phyloP scores from a whole-genome alignment of 208 protist genomes.

The Trypanosoma rangeli region DNA sequence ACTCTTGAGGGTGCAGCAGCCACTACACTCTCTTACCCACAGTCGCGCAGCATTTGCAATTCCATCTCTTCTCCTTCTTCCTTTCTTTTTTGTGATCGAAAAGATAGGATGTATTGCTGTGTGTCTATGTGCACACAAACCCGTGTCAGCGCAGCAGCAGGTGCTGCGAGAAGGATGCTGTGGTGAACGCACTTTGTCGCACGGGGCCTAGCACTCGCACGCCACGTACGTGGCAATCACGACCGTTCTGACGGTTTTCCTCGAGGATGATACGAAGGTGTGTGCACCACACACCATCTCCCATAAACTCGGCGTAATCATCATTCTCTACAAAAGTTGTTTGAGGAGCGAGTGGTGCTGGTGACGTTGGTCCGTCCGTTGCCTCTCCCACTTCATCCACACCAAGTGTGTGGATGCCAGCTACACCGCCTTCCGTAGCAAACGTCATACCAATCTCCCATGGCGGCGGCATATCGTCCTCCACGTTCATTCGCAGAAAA shows the following conservation, averaged over 20 bases:
- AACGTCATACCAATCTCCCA: neutral
- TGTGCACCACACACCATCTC: slow-evolving; percentile 64
- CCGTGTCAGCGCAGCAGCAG: slow-evolving; percentile 29
- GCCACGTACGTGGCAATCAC: slow-evolving; percentile 82
- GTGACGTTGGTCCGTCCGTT: neutral
- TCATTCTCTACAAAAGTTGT: slow-evolving; percentile 13
- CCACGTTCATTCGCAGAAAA: slow-evolving; percentile 24
- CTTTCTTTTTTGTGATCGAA: slow-evolving; percentile 1
- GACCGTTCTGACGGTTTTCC: slow-evolving; percentile 80
- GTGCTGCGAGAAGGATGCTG: slow-evolving; percentile 35
- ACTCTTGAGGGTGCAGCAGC: neutral
- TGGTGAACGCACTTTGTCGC: slow-evolving; percentile 38
- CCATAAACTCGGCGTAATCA: slow-evolving; percentile 27
- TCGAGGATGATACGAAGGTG: slow-evolving; percentile 51
- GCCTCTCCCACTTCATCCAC: neutral
- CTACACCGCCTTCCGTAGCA: slow-evolving; percentile 3
- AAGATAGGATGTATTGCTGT: neutral
- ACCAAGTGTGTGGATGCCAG: slow-evolving; percentile 7
- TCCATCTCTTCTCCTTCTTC: neutral
- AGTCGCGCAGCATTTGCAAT: neutral
- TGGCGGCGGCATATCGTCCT: slow-evolving; percentile 10
- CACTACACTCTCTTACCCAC: neutral
- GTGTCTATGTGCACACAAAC: neutral
- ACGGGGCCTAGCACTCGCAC: slow-evolving; percentile 61
- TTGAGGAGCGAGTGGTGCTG: neutral